Base-by-base conservation (phyloP, 139 green algal genomes). In the Spirogloea muscicola region DNA sequence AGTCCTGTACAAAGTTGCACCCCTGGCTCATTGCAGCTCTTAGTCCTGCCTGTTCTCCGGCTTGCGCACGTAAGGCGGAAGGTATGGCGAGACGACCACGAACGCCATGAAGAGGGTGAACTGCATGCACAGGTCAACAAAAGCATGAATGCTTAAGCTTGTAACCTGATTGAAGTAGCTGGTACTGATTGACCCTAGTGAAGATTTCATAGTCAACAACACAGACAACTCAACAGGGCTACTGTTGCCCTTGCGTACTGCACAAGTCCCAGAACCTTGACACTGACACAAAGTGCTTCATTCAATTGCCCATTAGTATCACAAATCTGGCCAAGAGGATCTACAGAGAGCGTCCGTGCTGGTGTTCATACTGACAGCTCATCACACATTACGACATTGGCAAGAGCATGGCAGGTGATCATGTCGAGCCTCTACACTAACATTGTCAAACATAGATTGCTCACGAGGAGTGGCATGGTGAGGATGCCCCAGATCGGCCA, bases 401-500 rank as follows among this genome's bases (percentile, higher is more conserved):
- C n/a, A 27, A 25, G 49, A 25, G 49, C n/a, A 5, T 5, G 59
- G 16, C 29, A n/a, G 16, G 59, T 58, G 59, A n/a, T n/a, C n/a
- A n/a, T n/a, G n/a, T n/a, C n/a, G n/a, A n/a, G n/a, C n/a, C n/a
- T n/a, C n/a, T n/a, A n/a, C n/a, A n/a, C n/a, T n/a, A n/a, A n/a
- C n/a, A n/a, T n/a, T n/a, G n/a, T n/a, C n/a, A n/a, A n/a, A n/a
- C 10, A 27, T 18, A 36, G 7, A 73, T n/a, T 9, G 9, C 13
- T 74, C 27, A 76, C 67, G 52, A 76, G 46, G n/a, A 68, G 29
- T 3, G 67, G 67, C 27, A 76, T 31, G 4, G 36, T 75, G 34
- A 76, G 42, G n/a, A 65, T 38, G 29, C 67, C 48, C n/a, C n/a
- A 76, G 46, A 76, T 76, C 5, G 67, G 67, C 67, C 67, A 76